Evolutionary conservation across 192 early-diverging fungal species (phyloP).

Genomic region (Glomus cerebriforme): DNA sequence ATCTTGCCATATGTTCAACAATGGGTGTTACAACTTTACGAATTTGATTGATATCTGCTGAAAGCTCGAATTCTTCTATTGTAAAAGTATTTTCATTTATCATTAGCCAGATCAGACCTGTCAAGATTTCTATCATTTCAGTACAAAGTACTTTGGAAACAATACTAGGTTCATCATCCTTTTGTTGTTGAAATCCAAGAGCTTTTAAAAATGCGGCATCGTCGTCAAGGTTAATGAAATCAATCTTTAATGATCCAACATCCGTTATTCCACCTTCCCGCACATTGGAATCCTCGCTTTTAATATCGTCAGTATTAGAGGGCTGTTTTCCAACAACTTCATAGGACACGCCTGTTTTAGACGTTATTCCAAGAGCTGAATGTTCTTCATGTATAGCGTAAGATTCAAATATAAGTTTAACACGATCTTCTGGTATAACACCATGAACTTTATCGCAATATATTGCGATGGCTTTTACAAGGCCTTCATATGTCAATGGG

Average conservation of each 20-base stretch:
- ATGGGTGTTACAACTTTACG: neutral
- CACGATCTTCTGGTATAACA: neutral
- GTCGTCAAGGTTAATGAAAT: neutral
- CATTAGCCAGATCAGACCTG: conserved; percentile 1
- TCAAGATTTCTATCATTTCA: neutral
- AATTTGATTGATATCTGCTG: neutral
- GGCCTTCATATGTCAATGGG: neutral
- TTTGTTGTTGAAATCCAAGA: neutral
- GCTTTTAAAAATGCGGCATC: conserved; percentile 7
- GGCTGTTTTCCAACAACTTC: neutral
- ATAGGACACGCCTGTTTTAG: neutral
- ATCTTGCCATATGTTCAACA: conserved; percentile 17
- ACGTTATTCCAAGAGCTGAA: neutral
- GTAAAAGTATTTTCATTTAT: neutral
- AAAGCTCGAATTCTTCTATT: neutral
- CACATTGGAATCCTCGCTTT: no score
- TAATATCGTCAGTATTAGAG: no score
- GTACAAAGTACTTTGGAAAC: neutral
- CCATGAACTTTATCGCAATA: conserved; percentile 2
- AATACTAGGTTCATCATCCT: neutral
- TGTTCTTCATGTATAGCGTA: neutral
- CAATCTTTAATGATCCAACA: neutral
- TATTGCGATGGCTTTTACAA: conserved; percentile 1
- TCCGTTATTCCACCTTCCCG: no score
- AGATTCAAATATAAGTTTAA: conserved; percentile 14